Evolutionary conservation across 257 asterid genomes (phyloP).

Genomic region (Solanum paucissectum): DNA sequence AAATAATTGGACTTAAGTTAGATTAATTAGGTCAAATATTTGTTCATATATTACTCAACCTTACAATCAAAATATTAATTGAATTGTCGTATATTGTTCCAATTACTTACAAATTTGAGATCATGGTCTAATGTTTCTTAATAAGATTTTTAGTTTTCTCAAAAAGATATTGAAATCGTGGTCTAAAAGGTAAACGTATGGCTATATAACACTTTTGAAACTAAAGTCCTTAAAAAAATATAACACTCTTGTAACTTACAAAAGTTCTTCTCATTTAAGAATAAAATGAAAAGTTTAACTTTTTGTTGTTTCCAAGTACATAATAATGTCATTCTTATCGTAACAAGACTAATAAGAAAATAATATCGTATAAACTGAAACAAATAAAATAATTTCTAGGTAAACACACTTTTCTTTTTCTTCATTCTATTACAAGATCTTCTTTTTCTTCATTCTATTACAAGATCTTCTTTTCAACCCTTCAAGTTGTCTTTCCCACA

Average conservation of each 20-base stretch:
- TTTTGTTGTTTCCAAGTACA: background rate
- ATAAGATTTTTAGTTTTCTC: background rate
- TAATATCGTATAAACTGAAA: background rate
- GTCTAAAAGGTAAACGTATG: background rate
- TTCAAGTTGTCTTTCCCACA: conserved; percentile 47
- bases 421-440: background rate
- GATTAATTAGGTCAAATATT: background rate
- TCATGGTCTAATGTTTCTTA: background rate
- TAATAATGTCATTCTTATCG: background rate
- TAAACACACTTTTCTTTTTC: background rate
- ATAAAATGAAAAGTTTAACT: background rate
- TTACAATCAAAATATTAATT: background rate
- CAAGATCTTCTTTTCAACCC: conserved; percentile 22
- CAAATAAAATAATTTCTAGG: background rate
- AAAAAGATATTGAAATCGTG: background rate
- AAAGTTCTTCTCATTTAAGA: background rate
- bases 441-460: conserved; percentile 15
- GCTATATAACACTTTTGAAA: background rate
- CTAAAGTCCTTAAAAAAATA: background rate
- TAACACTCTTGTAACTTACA: background rate
- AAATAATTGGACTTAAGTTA: background rate
- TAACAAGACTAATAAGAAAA: background rate
- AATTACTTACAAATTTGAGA: background rate
- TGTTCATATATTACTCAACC: background rate
- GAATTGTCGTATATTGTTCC: background rate